Conservation (phyloP, 2,329 filamentous ascomycete species). For the Cercospora sojina region DNA sequence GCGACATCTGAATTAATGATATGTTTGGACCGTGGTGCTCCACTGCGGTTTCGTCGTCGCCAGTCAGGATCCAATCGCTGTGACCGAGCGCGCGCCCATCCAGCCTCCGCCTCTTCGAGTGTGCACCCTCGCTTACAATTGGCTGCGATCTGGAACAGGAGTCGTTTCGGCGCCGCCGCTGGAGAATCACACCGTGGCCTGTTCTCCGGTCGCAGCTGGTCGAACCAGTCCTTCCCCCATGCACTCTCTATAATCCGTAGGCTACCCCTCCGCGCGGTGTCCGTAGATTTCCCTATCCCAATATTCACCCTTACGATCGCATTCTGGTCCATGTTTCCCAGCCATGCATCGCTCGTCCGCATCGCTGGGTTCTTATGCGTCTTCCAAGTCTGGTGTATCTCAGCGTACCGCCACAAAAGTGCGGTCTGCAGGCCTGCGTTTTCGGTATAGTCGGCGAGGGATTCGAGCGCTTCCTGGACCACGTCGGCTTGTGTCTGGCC, state of each 20-base stretch:
- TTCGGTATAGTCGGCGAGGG: background rate
- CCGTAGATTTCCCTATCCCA: background rate
- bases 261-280: background rate
- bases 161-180: background rate
- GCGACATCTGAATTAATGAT: background rate
- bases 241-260: background rate
- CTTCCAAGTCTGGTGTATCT: background rate
- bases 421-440: background rate
- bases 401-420: background rate
- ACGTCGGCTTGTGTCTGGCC: background rate
- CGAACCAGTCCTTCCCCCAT: background rate
- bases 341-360: background rate
- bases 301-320: background rate
- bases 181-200: background rate
- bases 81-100: background rate
- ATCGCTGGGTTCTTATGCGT: background rate
- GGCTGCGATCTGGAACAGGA: background rate
- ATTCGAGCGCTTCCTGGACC: background rate
- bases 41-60: background rate
- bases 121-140: background rate
- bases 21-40: background rate
- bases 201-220: background rate
- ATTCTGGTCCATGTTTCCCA: background rate
- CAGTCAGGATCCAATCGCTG: background rate
- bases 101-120: background rate